Evolutionary conservation across 345 rosid species (phyloP).

Genomic region (Aethionema arabicum): DNA sequence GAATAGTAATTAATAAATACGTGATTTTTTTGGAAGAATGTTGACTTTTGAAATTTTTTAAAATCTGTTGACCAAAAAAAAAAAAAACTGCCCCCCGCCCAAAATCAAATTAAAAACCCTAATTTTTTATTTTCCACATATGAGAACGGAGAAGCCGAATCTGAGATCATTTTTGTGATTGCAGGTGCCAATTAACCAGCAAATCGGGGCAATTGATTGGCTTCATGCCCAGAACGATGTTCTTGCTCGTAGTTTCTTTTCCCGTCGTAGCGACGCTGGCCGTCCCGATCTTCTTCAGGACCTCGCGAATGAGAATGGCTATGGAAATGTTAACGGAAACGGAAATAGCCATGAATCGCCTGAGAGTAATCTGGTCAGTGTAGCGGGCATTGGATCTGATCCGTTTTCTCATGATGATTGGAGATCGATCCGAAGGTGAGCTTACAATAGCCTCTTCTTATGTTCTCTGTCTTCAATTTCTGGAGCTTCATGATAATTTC

Average conservation of each 20-base stretch:
- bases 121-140: background rate
- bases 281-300: conserved; percentile 38
- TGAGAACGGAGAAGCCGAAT: background rate
- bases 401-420: conserved; percentile 79
- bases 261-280: conserved; percentile 45
- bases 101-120: conserved; percentile 1
- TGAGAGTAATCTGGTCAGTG: conserved; percentile 46
- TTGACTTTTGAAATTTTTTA: no score
- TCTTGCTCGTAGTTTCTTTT: conserved; percentile 76
- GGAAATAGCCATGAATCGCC: conserved; percentile 37
- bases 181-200: conserved; percentile 62
- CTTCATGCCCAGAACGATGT: conserved; percentile 62
- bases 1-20: no score
- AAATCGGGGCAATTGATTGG: conserved; percentile 78
- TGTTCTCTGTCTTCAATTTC: background rate
- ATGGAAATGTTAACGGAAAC: conserved; percentile 24
- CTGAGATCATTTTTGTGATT: background rate
- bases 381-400: conserved; percentile 75
- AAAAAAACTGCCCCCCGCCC: no score
- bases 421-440: conserved; percentile 75
- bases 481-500: no score
- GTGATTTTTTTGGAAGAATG: no score
- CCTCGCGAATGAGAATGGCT: conserved; percentile 42
- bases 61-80: no score
- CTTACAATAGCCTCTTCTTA: background rate